A percentile compares a stretch with the other conserved stretches of the same genome.
These are phyloP conservation scores for Ceratocystiopsis sp. DNA, from an alignment of 2,329 filamentous ascomycete species.

Conservation along the genomic window DNA sequence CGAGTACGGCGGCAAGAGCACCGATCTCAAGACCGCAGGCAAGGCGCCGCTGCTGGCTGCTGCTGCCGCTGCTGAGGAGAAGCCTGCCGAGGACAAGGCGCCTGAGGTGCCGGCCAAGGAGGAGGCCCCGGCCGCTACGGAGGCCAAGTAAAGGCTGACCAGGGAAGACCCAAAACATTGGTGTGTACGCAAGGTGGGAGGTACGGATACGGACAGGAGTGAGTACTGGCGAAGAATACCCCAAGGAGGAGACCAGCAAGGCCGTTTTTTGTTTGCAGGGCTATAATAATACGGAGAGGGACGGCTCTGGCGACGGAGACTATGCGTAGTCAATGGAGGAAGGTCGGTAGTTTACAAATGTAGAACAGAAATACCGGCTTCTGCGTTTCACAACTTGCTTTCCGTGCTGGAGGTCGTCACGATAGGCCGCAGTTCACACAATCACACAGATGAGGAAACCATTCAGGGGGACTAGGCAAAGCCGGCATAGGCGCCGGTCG, in stretches of 20 bases:
- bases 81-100: not conserved
- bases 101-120: not conserved
- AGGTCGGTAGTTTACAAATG: no score
- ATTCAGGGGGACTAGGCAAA: constrained; percentile 19
- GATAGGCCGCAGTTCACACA: no score
- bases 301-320: no score
- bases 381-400: no score
- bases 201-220: no score
- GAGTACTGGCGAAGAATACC: not conserved
- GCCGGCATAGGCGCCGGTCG: constrained; percentile 53
- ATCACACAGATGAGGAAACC: not conserved
- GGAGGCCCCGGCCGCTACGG: not conserved
- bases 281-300: no score
- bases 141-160: not conserved
- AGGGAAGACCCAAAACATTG: not conserved
- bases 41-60: constrained; percentile 12
- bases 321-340: no score
- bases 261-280: no score
- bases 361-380: no score
- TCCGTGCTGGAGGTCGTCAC: no score
- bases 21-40: constrained; percentile 11
- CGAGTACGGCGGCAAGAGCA: constrained; percentile 62
- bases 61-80: not conserved
- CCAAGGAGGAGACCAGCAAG: no score
- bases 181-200: no score